Evolutionary conservation across 2,329 filamentous ascomycete genomes (phyloP).

Genomic region (Colletotrichum agaves): DNA sequence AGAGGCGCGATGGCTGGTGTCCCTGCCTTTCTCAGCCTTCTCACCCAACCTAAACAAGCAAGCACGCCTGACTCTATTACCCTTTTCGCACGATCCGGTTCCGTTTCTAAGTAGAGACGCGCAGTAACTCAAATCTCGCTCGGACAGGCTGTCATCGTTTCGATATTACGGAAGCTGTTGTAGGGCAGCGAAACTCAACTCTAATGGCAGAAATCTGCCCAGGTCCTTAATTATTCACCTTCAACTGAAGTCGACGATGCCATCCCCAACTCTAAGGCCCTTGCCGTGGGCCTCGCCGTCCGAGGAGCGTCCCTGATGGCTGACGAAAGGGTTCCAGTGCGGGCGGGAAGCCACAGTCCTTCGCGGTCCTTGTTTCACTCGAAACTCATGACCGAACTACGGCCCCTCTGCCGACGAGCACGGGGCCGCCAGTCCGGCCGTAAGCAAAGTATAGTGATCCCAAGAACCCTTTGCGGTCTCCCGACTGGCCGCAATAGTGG

Average conservation of each 20-base stretch:
- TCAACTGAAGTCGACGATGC: constrained; percentile 9
- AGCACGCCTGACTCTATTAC: neutral
- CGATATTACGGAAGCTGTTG: constrained; percentile 8
- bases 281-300: neutral
- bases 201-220: neutral
- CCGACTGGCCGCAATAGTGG: constrained; percentile 15
- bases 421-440: constrained; percentile 23
- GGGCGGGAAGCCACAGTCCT: constrained; percentile 7
- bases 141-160: constrained; percentile 31
- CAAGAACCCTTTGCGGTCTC: constrained; percentile 1
- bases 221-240: neutral
- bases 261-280: neutral
- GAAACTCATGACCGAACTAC: constrained; percentile 28
- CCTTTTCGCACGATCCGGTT: neutral
- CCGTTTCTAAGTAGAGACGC: constrained; percentile 24
- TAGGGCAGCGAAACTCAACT: constrained; percentile 14
- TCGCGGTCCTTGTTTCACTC: constrained; percentile 18
- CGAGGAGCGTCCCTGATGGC: constrained; percentile 20
- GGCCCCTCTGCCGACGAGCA: constrained; percentile 24
- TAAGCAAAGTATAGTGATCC: neutral
- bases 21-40: neutral
- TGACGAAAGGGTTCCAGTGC: constrained; percentile 8
- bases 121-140: constrained; percentile 10
- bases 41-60: constrained; percentile 5
- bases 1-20: neutral